A percentile compares a stretch with the other conserved stretches of the same genome.
Conservation (phyloP, 805 yeast genomes). For the Ogataea polymorpha region DNA sequence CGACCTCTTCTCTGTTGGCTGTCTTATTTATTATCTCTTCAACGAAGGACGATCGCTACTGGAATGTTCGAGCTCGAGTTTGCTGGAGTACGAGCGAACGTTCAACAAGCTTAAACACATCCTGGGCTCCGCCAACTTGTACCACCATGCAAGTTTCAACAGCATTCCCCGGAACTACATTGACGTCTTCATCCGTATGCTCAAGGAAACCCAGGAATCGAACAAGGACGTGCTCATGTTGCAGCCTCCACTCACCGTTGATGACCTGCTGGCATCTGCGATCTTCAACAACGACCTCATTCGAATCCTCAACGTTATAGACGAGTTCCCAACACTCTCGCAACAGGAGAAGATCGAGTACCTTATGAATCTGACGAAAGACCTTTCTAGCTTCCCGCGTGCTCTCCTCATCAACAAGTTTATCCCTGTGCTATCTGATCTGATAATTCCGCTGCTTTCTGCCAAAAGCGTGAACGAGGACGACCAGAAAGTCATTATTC, state of each 20-base stretch:
- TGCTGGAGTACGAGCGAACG: conserved; percentile 58
- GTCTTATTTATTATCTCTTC: conserved; percentile 69
- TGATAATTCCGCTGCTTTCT: conserved; percentile 40
- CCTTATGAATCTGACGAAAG: conserved; percentile 56
- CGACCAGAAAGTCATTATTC: conserved; percentile 40
- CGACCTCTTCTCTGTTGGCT: conserved; percentile 84
- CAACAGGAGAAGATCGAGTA: conserved; percentile 65
- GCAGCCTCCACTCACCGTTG: conserved; percentile 40
- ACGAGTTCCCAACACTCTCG: conserved; percentile 75
- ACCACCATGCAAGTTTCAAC: conserved; percentile 44
- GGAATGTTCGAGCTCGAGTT: conserved; percentile 37
- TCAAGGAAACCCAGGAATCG: conserved; percentile 43
- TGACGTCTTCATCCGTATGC: conserved; percentile 47
- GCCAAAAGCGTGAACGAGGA: conserved; percentile 17
- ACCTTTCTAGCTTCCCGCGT: conserved; percentile 58
- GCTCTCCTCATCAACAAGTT: conserved; percentile 63
- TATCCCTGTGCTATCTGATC: conserved; percentile 61
- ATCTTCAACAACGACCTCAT: conserved; percentile 82
- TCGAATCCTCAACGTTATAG: conserved; percentile 75
- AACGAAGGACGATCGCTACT: conserved; percentile 42
- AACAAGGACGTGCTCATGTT: conserved; percentile 31
- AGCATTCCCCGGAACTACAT: conserved; percentile 59
- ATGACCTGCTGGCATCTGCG: conserved; percentile 65
- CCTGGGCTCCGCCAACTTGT: conserved; percentile 41
- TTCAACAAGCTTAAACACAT: conserved; percentile 34